Conservation (phyloP, 331 rosid species). For the Stylosanthes scabra region DNA sequence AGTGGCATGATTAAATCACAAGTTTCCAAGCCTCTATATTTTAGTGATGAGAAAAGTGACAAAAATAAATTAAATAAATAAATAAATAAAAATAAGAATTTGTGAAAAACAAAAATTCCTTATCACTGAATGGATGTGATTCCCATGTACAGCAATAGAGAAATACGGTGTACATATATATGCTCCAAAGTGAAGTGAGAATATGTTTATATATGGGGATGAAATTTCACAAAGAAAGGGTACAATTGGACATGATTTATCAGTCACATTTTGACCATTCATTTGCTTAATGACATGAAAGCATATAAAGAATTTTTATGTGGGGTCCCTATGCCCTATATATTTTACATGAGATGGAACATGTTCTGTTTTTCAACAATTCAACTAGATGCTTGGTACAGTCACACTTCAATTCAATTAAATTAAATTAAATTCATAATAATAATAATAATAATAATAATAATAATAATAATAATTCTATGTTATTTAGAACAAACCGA, state of each 20-base stretch:
- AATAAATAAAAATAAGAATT: not conserved
- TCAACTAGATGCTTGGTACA: constrained; percentile 37
- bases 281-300: constrained; percentile 56
- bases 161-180: constrained; percentile 33
- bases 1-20: not conserved
- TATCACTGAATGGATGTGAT: constrained; percentile 27
- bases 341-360: constrained; percentile 37
- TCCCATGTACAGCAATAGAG: constrained; percentile 28
- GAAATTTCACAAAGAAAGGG: constrained; percentile 33
- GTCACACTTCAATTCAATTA: constrained; percentile 35
- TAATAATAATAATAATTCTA: not conserved
- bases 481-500: no score
- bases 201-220: constrained; percentile 6
- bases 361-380: constrained; percentile 46
- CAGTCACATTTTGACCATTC: constrained; percentile 55
- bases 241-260: constrained; percentile 36
- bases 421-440: no score
- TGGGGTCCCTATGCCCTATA: constrained; percentile 37
- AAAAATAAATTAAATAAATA: not conserved
- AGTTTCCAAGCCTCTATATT: not conserved
- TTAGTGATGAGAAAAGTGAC: not conserved
- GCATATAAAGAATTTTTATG: constrained; percentile 31
- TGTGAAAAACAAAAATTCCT: constrained; percentile 17
- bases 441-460: no score
- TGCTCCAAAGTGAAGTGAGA: constrained; percentile 17